phyloP scores from a whole-genome alignment of 768 basidiomycete genomes.

The Mrakia blollopis region DNA sequence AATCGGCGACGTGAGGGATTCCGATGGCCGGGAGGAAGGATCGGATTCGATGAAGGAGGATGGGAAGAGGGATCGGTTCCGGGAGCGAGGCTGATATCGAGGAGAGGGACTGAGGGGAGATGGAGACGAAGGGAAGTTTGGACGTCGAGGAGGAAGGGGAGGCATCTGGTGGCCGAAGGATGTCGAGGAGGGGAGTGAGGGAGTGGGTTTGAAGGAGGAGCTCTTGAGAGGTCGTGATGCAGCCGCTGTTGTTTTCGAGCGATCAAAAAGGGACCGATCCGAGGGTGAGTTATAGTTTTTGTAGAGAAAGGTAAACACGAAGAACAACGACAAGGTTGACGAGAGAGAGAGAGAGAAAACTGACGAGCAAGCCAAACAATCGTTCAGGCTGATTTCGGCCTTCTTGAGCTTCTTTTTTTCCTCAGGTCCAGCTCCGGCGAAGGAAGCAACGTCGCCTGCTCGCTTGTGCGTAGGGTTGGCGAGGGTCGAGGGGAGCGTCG shows the following conservation, averaged over 20 bases:
- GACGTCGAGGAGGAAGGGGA: not conserved
- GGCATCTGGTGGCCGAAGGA: conserved; percentile 11
- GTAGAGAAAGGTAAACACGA: too few species aligned
- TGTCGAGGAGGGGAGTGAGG: conserved; percentile 25
- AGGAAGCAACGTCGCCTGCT: not conserved
- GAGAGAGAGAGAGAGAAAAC: not conserved
- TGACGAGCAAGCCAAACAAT: conserved; percentile 92
- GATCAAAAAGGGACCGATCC: not conserved
- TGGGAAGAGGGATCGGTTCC: conserved; percentile 44
- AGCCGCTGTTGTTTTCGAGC: conserved; percentile 62
- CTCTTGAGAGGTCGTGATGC: conserved; percentile 60
- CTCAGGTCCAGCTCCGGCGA: conserved; percentile 3
- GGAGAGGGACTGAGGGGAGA: conserved; percentile 80
- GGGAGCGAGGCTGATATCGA: conserved; percentile 61
- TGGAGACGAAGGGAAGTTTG: conserved; percentile 56
- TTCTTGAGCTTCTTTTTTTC: conserved; percentile 65
- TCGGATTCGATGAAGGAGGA: conserved; percentile 55
- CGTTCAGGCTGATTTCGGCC: conserved; percentile 92
- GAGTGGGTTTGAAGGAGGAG: conserved; percentile 33
- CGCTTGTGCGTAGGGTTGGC: not conserved
- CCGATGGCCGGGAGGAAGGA: conserved; percentile 53
- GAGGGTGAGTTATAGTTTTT: not conserved
- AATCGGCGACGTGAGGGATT: conserved; percentile 82
- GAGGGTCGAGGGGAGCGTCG: conserved; percentile 18
- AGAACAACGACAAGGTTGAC: not conserved